Evolutionary conservation across 2,329 filamentous ascomycete species (phyloP).

Genomic region (Macrophomina tecta): DNA sequence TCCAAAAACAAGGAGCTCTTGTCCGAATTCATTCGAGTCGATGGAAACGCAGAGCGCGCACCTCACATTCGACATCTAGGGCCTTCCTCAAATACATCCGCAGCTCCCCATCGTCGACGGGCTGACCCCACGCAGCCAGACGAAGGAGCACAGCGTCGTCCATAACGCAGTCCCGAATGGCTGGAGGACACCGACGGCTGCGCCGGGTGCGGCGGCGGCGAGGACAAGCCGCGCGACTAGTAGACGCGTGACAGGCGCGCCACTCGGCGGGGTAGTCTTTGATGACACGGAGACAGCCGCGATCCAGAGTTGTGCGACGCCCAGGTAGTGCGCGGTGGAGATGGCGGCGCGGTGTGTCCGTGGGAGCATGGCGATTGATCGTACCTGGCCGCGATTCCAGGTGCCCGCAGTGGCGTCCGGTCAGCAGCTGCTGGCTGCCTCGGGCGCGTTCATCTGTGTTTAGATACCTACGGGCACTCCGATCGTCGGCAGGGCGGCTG

Average conservation of each 20-base stretch:
- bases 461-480: neutral
- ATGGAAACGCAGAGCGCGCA: neutral
- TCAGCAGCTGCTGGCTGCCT: too few relatives aligned
- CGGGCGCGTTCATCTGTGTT: neutral
- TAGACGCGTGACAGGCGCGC: conserved; percentile 3
- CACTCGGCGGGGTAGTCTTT: conserved; percentile 23
- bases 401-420: neutral
- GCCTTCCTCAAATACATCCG: neutral
- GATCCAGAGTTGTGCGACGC: conserved; percentile 30
- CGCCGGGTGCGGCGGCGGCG: neutral
- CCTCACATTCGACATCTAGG: neutral
- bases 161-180: neutral
- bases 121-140: neutral
- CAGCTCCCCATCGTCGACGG: conserved; percentile 3
- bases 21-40: neutral
- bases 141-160: neutral
- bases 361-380: neutral
- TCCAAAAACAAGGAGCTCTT: neutral
- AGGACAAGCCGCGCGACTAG: neutral
- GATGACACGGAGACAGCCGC: conserved; percentile 30
- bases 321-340: neutral
- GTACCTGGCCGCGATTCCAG: neutral
- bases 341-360: conserved; percentile 29
- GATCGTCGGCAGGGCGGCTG: neutral
- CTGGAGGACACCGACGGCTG: neutral